Evolutionary conservation across 257 asterid genomes (phyloP).

Genomic region (Ehretia macrophylla): DNA sequence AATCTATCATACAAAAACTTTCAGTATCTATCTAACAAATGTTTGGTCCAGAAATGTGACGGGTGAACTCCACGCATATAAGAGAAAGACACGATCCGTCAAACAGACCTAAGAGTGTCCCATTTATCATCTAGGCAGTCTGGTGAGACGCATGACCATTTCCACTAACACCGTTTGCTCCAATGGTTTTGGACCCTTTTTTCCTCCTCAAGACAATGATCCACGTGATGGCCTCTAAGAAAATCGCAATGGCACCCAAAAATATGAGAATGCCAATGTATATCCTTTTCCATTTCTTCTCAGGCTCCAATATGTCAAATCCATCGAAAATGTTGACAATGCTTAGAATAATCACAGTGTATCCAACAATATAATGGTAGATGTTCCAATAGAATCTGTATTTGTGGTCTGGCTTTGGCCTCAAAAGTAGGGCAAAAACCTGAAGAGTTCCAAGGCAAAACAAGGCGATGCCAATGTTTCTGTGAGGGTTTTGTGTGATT

Average conservation of each 20-base stretch:
- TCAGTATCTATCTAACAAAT: no score
- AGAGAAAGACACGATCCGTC: no score
- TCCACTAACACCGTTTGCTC: neutral
- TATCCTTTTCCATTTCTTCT: slow-evolving; percentile 54
- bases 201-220: slow-evolving; percentile 50
- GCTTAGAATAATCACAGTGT: slow-evolving; percentile 48
- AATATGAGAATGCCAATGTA: slow-evolving; percentile 51
- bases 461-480: slow-evolving; percentile 61
- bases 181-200: neutral
- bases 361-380: slow-evolving; percentile 60
- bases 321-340: slow-evolving; percentile 68
- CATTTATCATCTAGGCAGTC: no score
- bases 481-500: slow-evolving; percentile 30
- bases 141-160: neutral
- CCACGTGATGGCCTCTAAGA: slow-evolving; percentile 68
- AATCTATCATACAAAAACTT: no score
- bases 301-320: slow-evolving; percentile 60
- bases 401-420: slow-evolving; percentile 88
- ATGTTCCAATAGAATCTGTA: slow-evolving; percentile 74
- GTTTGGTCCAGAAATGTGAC: no score
- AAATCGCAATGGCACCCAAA: slow-evolving; percentile 39
- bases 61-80: no score
- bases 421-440: slow-evolving; percentile 58
- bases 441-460: slow-evolving; percentile 74
- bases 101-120: no score